A percentile compares a stretch with the other conserved stretches of the same genome.
These are phyloP conservation scores for Cucurbita maxima DNA, from an alignment of 306 rosid species.

Conservation along the genomic window DNA sequence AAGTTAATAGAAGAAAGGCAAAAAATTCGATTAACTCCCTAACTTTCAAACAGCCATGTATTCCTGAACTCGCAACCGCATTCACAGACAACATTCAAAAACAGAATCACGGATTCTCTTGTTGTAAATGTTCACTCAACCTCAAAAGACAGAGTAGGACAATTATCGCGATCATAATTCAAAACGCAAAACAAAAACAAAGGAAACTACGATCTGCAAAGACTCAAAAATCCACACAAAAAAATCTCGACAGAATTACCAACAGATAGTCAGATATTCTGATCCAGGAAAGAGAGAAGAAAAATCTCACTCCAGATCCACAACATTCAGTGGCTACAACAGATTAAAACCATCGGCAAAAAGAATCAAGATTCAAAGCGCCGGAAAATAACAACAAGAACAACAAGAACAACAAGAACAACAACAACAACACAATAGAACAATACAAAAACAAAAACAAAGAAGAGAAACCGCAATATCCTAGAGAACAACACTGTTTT, in stretches of 20 bases:
- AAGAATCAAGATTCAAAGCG: not conserved
- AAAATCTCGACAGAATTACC: not conserved
- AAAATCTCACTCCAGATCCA: not conserved
- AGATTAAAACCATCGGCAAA: not conserved
- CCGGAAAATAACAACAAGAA: not conserved
- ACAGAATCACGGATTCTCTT: not conserved
- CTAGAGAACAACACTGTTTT: not conserved
- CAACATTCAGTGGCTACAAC: not conserved
- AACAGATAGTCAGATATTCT: not conserved
- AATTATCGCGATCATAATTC: not conserved
- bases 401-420: not conserved
- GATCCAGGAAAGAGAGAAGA: not conserved
- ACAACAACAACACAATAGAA: not conserved
- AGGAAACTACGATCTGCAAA: not conserved
- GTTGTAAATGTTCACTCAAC: not conserved
- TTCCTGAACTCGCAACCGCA: not conserved
- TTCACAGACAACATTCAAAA: not conserved
- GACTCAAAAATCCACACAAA: not conserved
- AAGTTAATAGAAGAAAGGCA: not conserved
- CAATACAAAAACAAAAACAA: not conserved
- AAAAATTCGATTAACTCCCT: not conserved
- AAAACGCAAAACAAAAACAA: not conserved
- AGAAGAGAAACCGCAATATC: not conserved
- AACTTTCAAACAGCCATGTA: not conserved
- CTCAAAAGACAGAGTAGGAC: not conserved